Conservation (phyloP, 352 stramenopile genomes). For the Phytopythium cucurbitacearum region DNA sequence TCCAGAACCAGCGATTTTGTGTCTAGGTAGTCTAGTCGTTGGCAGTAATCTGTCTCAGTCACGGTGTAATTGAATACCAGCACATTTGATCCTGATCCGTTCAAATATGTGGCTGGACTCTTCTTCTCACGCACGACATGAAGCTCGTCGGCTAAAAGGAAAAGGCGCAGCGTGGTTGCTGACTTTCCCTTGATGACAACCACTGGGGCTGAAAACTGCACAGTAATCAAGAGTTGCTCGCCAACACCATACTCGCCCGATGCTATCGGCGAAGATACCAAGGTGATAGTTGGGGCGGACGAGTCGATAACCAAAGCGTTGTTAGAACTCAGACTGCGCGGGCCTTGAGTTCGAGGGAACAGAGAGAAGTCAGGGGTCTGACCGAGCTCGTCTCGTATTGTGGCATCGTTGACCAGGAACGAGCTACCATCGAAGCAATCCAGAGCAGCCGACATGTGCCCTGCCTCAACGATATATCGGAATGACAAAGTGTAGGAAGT, state of each 20-base stretch:
- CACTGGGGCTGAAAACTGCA: constrained; percentile 51
- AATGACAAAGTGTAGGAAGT: constrained; percentile 38
- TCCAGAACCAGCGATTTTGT: constrained; percentile 36
- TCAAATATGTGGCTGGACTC: constrained; percentile 42
- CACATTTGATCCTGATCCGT: constrained; percentile 36
- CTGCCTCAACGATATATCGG: constrained; percentile 40
- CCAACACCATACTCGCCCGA: constrained; percentile 66
- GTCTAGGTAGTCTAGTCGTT: constrained; percentile 60
- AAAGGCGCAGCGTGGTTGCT: constrained; percentile 21
- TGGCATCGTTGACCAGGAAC: constrained; percentile 39
- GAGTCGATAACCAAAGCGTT: constrained; percentile 60
- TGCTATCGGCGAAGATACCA: constrained; percentile 35
- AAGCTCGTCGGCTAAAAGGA: constrained; percentile 47
- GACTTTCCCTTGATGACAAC: constrained; percentile 18
- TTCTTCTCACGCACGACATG: constrained; percentile 33
- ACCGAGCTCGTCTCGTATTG: constrained; percentile 31
- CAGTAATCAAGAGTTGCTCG: constrained; percentile 35
- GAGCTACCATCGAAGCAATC: constrained; percentile 39
- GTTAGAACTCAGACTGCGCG: constrained; percentile 52
- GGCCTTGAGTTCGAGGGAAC: constrained; percentile 31
- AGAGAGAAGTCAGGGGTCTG: constrained; percentile 52
- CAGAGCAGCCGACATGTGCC: constrained; percentile 26
- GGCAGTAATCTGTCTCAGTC: constrained; percentile 46
- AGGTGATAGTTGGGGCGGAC: constrained; percentile 23
- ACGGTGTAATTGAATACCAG: constrained; percentile 59